phyloP scores from a whole-genome alignment of 2,329 filamentous ascomycete species.

The Pyrenochaeta sp. region DNA sequence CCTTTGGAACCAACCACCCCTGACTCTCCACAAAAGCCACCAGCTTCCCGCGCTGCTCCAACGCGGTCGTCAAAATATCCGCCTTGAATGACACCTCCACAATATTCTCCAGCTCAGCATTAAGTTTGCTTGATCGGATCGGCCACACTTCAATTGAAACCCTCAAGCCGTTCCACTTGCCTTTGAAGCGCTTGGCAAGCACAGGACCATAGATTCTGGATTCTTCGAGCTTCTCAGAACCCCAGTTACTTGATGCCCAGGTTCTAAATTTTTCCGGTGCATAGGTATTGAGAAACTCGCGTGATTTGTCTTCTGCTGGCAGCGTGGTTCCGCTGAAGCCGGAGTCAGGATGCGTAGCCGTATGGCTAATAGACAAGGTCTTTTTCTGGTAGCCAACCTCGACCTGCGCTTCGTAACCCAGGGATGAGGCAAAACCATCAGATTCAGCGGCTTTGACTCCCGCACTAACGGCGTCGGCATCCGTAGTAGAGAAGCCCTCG shows the following conservation, averaged over 20 bases:
- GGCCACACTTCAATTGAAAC: conserved; percentile 1
- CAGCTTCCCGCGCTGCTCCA: conserved; percentile 1
- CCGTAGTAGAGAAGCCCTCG: conserved; percentile 16
- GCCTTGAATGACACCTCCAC: conserved; percentile 3
- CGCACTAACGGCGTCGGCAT: conserved; percentile 34
- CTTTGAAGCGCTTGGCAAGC: conserved; percentile 1
- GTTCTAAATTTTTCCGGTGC: conserved; percentile 4
- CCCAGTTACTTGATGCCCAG: conserved; percentile 2
- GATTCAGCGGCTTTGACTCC: conserved; percentile 39
- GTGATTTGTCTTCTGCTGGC: conserved; percentile 18
- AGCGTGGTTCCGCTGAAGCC: conserved; percentile 34
- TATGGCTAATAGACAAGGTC: conserved; percentile 47
- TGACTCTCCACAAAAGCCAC: background rate
- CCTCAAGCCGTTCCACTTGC: background rate
- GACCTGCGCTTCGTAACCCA: conserved; percentile 46
- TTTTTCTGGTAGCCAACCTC: conserved; percentile 47
- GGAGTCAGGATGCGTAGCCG: conserved; percentile 31
- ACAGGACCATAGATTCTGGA: conserved; percentile 4
- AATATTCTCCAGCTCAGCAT: background rate
- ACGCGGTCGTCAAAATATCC: background rate
- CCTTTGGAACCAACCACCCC: conserved; percentile 1
- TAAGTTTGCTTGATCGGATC: background rate
- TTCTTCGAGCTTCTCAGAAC: background rate
- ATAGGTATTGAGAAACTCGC: conserved; percentile 1
- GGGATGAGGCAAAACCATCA: conserved; percentile 45